A percentile compares a stretch with the other conserved stretches of the same genome.
These are phyloP conservation scores for Cylindrodendrum hubeiense DNA, from an alignment of 2,329 filamentous ascomycete genomes.

Conservation along the genomic window DNA sequence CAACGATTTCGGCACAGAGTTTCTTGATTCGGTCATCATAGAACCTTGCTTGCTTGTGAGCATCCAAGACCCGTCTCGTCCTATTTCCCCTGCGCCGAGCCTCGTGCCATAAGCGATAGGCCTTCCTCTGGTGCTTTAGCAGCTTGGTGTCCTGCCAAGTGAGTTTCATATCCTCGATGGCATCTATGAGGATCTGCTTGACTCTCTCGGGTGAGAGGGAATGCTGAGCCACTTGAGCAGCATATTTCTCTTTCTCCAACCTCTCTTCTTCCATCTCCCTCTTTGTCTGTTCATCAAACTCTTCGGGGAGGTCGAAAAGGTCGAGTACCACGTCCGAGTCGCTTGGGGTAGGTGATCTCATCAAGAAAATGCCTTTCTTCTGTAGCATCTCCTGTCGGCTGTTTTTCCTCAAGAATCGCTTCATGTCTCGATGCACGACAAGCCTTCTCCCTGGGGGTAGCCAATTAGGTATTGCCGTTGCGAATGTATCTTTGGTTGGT, in stretches of 20 bases:
- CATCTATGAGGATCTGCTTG: slow-evolving; percentile 64
- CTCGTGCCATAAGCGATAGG: slow-evolving; percentile 71
- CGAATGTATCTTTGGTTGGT: slow-evolving; percentile 42
- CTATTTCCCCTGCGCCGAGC: slow-evolving; percentile 59
- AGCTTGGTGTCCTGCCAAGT: slow-evolving; percentile 71
- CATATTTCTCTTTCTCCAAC: slow-evolving; percentile 25
- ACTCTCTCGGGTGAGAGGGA: slow-evolving; percentile 61
- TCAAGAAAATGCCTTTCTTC: slow-evolving; percentile 22
- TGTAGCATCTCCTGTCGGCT: slow-evolving; percentile 28
- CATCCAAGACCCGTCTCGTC: slow-evolving; percentile 55
- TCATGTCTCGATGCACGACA: slow-evolving; percentile 57
- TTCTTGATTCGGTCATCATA: slow-evolving; percentile 67
- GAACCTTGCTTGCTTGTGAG: slow-evolving; percentile 56
- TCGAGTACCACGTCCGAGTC: slow-evolving; percentile 58
- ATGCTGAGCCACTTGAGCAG: slow-evolving; percentile 10
- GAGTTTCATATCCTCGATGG: slow-evolving; percentile 62
- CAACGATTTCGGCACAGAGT: slow-evolving; percentile 64
- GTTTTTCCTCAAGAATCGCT: slow-evolving; percentile 52
- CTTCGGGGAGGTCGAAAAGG: slow-evolving; percentile 46
- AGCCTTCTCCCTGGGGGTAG: slow-evolving; percentile 58
- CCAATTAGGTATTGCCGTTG: slow-evolving; percentile 35
- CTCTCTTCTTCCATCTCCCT: slow-evolving; percentile 67
- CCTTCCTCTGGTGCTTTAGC: slow-evolving; percentile 66
- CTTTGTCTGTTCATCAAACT: slow-evolving; percentile 67
- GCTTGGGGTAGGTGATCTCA: slow-evolving; percentile 31